Percentiles rank a stretch among this genome's conserved stretches.
Conservation (phyloP, 495 filamentous ascomycete species). For the Lepidopterella palustris region DNA sequence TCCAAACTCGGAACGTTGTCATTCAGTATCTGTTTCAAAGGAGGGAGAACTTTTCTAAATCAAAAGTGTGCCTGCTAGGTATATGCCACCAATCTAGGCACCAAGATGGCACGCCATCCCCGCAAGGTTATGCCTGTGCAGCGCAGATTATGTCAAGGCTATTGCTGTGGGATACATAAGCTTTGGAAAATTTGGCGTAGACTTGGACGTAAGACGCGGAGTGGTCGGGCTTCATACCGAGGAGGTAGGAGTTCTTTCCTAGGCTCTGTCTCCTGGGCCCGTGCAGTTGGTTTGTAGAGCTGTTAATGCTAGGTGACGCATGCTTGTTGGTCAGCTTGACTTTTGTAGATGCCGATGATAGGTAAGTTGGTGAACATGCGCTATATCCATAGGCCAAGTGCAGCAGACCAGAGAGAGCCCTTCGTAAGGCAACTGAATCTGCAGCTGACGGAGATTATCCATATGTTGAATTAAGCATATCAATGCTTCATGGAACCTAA, state of each 20-base stretch:
- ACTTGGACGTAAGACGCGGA: background rate
- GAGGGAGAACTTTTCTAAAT: background rate
- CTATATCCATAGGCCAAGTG: background rate
- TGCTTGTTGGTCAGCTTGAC: background rate
- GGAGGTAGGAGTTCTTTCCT: background rate
- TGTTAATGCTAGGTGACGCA: background rate
- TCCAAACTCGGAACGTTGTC: background rate
- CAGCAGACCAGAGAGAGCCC: background rate
- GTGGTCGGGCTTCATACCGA: background rate
- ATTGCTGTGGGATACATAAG: background rate
- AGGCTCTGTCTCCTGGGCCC: background rate
- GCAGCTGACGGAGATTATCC: too few species aligned
- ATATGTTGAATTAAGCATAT: too few species aligned
- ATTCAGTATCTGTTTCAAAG: background rate
- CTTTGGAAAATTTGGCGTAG: background rate
- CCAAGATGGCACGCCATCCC: background rate
- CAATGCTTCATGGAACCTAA: too few species aligned
- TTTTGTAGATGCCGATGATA: conserved; percentile 1
- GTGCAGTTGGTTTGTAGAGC: background rate
- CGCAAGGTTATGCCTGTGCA: background rate
- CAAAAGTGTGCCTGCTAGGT: background rate
- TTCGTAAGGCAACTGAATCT: background rate
- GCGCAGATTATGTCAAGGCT: conserved; percentile 1
- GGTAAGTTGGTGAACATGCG: background rate
- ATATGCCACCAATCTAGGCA: background rate